Evolutionary conservation across 2,329 filamentous ascomycete genomes (phyloP).

Genomic region (Neurospora crassa): DNA sequence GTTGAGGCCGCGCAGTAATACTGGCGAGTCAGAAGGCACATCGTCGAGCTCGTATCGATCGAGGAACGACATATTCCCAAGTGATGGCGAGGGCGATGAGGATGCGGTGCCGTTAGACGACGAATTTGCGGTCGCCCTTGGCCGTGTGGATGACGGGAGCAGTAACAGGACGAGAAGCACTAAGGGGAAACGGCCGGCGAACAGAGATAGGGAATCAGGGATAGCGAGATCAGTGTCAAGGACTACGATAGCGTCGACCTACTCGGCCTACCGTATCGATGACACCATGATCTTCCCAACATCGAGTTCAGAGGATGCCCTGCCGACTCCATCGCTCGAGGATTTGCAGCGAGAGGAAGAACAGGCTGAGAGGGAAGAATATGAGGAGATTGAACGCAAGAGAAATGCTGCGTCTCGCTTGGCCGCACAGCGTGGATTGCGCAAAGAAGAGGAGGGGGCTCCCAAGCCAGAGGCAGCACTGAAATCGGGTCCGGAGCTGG

Average conservation of each 20-base stretch:
- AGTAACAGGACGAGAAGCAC: constrained; percentile 55
- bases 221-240: constrained; percentile 47
- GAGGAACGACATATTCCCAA: constrained; percentile 81
- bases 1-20: constrained; percentile 61
- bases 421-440: constrained; percentile 40
- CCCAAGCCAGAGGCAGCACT: constrained; percentile 24
- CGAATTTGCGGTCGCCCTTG: constrained; percentile 78
- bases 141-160: constrained; percentile 63
- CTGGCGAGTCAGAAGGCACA: constrained; percentile 69
- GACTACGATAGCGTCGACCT: constrained; percentile 42
- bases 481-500: not conserved
- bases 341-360: constrained; percentile 46
- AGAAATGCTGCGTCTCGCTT: constrained; percentile 42
- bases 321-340: constrained; percentile 35
- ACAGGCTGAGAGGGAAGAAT: constrained; percentile 39
- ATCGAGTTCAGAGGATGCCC: not conserved
- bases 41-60: constrained; percentile 72
- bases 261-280: constrained; percentile 16
- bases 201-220: constrained; percentile 16
- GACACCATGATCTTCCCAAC: constrained; percentile 10
- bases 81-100: constrained; percentile 76
- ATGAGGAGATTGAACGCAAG: constrained; percentile 42
- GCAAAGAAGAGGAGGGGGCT: constrained; percentile 22
- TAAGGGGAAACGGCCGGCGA: constrained; percentile 45
- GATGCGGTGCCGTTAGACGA: constrained; percentile 90